Base-by-base conservation (phyloP, 2,329 filamentous ascomycete species). In the Dryadomyces quercivorus region DNA sequence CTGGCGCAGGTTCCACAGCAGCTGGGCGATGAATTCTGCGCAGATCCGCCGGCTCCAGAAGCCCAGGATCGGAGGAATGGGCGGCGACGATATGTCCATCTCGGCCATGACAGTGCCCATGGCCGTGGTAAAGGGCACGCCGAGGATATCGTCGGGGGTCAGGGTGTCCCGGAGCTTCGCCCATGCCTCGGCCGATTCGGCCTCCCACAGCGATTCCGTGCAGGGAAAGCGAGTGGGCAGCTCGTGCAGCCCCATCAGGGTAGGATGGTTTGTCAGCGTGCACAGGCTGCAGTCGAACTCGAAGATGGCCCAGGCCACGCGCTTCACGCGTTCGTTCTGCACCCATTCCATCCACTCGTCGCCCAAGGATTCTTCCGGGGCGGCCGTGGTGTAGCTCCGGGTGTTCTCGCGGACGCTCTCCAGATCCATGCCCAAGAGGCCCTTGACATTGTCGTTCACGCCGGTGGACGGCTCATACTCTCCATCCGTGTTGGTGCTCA, bases 251-350 rank as follows among this genome's bases (percentile, higher is more conserved):
- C 65, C 63, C 5, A 67, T 62, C 4, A 61, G 61, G 16, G 62
- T 62, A 2, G 63, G 63, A 1, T 63, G 60, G 42, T 60, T 61
- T 0, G 63, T 66, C 21, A 67, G 57, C 3, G 64, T 65, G 43
- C 60, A 64, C 5, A 66, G 52, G n/a, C 61, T 65, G 56, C 64
- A 67, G 56, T 67, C 65, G 38, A 65, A 66, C 47, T 67, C 65
- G 36, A 67, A 67, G 8, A 63, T 61, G 16, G 64, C 60, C 65
- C 65, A 67, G 1, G 62, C 61, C 7, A 61, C 57, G 13, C 65
- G 59, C 26, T 56, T 59, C 21, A 61, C 62, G 18, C 58, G 58
- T 53, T 67, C 65, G 5, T 52, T 54, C 5, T 51, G 51, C 15
- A 58, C 57, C 65, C 65, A 67, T 0, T 59, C 50, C 1, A 50